Conservation (phyloP, 371 early-diverging fungal genomes). For the Circinella minor region DNA sequence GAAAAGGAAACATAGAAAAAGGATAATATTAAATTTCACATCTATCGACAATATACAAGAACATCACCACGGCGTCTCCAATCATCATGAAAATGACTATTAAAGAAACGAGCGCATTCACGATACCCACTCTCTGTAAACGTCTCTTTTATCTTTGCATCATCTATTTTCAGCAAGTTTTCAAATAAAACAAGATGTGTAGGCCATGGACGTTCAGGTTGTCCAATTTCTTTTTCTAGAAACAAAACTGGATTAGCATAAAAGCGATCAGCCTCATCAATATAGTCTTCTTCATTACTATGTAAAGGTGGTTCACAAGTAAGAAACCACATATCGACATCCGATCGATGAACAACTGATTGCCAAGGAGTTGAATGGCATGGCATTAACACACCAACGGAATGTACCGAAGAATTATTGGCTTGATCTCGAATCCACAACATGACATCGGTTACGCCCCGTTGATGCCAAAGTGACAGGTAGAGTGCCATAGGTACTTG, state of each 20-base stretch:
- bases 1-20: no score
- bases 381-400: conserved; percentile 80
- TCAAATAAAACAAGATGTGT: conserved; percentile 77
- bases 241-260: conserved; percentile 71
- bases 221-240: conserved; percentile 30
- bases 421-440: conserved; percentile 64
- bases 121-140: conserved; percentile 25
- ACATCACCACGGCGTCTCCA: conserved; percentile 81
- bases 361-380: conserved; percentile 96
- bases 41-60: conserved; percentile 61
- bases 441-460: conserved; percentile 92
- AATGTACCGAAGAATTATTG: conserved; percentile 3
- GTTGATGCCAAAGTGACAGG: conserved; percentile 79
- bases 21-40: neutral
- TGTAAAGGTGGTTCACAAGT: conserved; percentile 90
- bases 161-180: conserved; percentile 30
- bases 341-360: conserved; percentile 66
- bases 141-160: conserved; percentile 3
- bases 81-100: conserved; percentile 88
- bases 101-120: conserved; percentile 85
- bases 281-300: conserved; percentile 34
- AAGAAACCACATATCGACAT: conserved; percentile 74
- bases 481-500: conserved; percentile 76
- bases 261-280: conserved; percentile 86
- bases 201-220: conserved; percentile 41